Percentiles rank a stretch among this genome's conserved stretches.
These are phyloP conservation scores for Salix exigua DNA, from an alignment of 345 rosid species.

Conservation along the genomic window DNA sequence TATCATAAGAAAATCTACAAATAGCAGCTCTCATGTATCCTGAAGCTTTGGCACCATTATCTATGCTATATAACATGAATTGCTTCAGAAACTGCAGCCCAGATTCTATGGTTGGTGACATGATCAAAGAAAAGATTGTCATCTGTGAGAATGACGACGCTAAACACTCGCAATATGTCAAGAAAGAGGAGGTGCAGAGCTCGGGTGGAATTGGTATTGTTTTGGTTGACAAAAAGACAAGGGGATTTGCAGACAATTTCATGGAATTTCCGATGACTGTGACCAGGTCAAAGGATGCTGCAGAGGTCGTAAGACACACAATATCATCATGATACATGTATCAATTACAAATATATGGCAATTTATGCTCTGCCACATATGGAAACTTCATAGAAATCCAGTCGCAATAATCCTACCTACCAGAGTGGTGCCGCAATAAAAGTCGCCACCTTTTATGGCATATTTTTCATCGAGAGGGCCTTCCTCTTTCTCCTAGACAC, in stretches of 20 bases:
- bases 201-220: conserved; percentile 59
- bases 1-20: too few species aligned
- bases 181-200: conserved; percentile 38
- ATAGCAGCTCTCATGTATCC: too few species aligned
- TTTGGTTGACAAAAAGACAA: conserved; percentile 42
- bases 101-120: conserved; percentile 37
- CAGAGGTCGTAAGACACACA: conserved; percentile 38
- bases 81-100: conserved; percentile 46
- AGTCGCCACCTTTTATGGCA: conserved; percentile 64
- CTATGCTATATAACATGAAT: not conserved
- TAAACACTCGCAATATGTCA: conserved; percentile 7
- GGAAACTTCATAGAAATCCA: conserved; percentile 43
- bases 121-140: conserved; percentile 60
- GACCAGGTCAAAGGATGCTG: conserved; percentile 49
- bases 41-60: not conserved
- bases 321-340: too few species aligned
- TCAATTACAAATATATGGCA: not conserved
- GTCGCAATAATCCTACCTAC: conserved; percentile 68
- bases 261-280: conserved; percentile 46
- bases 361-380: not conserved
- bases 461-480: conserved; percentile 85
- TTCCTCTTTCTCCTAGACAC: conserved; percentile 18
- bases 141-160: conserved; percentile 43
- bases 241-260: conserved; percentile 40
- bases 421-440: conserved; percentile 35